Evolutionary conservation across 2,329 filamentous ascomycete species (phyloP).

Genomic region (Polychaeton citri): DNA sequence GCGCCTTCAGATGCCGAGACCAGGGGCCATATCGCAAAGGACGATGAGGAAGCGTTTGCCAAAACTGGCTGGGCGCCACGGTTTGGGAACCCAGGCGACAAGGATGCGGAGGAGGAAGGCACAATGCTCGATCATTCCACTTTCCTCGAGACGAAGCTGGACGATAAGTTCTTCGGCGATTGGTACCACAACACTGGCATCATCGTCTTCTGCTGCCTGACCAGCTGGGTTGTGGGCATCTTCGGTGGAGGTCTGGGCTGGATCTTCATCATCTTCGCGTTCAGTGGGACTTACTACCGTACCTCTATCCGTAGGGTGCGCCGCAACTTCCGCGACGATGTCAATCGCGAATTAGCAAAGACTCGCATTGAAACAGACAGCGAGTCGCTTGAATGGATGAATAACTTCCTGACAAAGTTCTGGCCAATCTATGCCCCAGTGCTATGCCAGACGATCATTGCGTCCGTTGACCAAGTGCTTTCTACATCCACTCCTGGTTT

Average conservation of each 20-base stretch:
- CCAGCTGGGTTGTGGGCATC: slow-evolving; percentile 79
- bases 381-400: slow-evolving; percentile 97
- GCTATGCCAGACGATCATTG: slow-evolving; percentile 80
- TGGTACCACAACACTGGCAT: slow-evolving; percentile 98
- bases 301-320: slow-evolving; percentile 88
- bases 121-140: slow-evolving; percentile 79
- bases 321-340: slow-evolving; percentile 89
- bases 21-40: slow-evolving; percentile 42
- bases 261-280: slow-evolving; percentile 85
- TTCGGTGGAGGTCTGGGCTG: slow-evolving; percentile 85
- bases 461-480: slow-evolving; percentile 87
- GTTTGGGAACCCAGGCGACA: slow-evolving; percentile 55
- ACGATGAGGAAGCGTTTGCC: slow-evolving; percentile 33
- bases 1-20: slow-evolving; percentile 30
- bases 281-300: slow-evolving; percentile 89
- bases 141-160: slow-evolving; percentile 67
- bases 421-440: slow-evolving; percentile 98
- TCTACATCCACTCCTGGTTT: slow-evolving; percentile 86
- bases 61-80: slow-evolving; percentile 77
- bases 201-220: slow-evolving; percentile 82
- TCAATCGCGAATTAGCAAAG: slow-evolving; percentile 78
- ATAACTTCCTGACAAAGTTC: slow-evolving; percentile 96
- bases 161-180: slow-evolving; percentile 87
- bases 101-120: slow-evolving; percentile 32
- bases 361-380: slow-evolving; percentile 77